These are phyloP conservation scores for Globisporangium echinulatum DNA, from an alignment of 352 stramenopile genomes.

Conservation along the genomic window DNA sequence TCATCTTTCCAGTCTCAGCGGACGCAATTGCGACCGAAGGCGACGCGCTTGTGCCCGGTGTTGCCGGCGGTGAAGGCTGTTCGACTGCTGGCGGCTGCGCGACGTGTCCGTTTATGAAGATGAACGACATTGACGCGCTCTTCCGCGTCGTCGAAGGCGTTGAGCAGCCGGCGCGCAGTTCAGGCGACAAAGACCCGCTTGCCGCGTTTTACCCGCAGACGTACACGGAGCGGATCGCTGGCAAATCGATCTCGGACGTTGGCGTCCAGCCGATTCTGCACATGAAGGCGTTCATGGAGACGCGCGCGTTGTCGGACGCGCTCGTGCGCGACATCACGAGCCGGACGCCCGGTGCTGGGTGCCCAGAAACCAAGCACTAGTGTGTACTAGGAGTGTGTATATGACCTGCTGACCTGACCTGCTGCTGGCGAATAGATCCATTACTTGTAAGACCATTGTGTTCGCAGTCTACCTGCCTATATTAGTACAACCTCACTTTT, in stretches of 20 bases:
- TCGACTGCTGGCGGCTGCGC: conserved; percentile 95
- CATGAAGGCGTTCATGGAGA: conserved; percentile 96
- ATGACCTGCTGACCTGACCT: background rate
- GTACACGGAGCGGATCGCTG: conserved; percentile 86
- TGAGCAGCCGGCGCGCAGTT: conserved; percentile 16
- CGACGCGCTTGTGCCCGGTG: conserved; percentile 84
- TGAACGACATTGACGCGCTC: conserved; percentile 97
- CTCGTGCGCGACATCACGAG: conserved; percentile 85
- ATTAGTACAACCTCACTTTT: too few relatives aligned
- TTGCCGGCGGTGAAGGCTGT: conserved; percentile 92
- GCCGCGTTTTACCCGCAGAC: conserved; percentile 90
- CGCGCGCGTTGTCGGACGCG: conserved; percentile 69
- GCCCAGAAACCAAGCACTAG: conserved; percentile 29
- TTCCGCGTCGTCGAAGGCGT: conserved; percentile 86
- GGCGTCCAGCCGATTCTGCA: conserved; percentile 94
- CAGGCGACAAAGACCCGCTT: conserved; percentile 40
- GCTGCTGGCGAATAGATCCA: too few relatives aligned
- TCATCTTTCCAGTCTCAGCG: conserved; percentile 95
- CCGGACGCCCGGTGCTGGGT: conserved; percentile 45
- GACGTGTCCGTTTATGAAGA: conserved; percentile 98
- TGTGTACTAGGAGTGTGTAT: background rate
- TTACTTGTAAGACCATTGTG: too few relatives aligned
- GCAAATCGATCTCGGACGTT: conserved; percentile 88
- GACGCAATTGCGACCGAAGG: conserved; percentile 86
- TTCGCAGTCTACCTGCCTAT: too few relatives aligned